Evolutionary conservation across 129 eudicot species (phyloP).

Genomic region (Centella asiatica): DNA sequence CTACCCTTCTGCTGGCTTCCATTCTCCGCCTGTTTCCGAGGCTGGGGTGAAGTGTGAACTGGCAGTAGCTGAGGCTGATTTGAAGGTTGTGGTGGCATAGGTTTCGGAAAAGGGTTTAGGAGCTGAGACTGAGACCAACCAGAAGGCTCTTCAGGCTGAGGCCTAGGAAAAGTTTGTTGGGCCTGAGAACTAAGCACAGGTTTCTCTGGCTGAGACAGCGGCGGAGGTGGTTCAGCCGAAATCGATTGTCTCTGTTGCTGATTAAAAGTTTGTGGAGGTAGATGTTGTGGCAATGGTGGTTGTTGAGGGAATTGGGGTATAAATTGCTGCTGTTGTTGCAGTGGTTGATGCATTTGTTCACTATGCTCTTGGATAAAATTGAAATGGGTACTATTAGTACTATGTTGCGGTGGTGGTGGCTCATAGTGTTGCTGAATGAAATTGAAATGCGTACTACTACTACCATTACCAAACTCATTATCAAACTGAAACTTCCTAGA

Average conservation of each 20-base stretch:
- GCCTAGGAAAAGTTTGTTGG: neutral
- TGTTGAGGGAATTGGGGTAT: neutral
- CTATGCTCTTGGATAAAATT: conserved; percentile 11
- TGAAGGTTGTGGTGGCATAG: neutral
- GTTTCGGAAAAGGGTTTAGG: neutral
- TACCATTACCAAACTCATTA: conserved; percentile 19
- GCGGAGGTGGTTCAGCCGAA: neutral
- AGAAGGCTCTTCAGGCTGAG: neutral
- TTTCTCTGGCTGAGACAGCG: neutral
- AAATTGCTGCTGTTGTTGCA: neutral
- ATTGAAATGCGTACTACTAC: neutral
- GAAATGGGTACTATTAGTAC: neutral
- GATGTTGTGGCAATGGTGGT: neutral
- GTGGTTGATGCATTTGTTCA: neutral
- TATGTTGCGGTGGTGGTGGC: neutral
- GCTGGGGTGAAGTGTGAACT: neutral
- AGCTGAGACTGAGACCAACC: neutral
- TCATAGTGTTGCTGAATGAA: no score
- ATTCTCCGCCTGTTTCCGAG: neutral
- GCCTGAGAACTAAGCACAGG: neutral
- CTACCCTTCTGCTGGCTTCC: neutral
- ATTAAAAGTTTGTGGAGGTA: neutral
- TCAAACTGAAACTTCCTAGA: conserved; percentile 56
- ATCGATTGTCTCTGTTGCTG: neutral
- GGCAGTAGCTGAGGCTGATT: neutral